phyloP scores from a whole-genome alignment of 2,329 filamentous ascomycete species.

The Exophiala viscosa region DNA sequence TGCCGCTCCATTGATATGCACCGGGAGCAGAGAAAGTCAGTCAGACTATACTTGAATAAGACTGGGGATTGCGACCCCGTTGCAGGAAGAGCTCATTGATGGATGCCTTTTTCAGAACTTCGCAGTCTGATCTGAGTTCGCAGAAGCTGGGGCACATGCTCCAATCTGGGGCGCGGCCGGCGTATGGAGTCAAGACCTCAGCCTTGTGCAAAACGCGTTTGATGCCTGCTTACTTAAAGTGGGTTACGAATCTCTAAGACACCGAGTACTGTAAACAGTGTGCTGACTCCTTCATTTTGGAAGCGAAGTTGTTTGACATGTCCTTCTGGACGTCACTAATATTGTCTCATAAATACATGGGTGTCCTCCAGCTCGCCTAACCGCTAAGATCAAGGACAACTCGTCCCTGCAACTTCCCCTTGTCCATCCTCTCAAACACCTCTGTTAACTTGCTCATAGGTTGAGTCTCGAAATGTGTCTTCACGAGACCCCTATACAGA shows the following conservation, averaged over 20 bases:
- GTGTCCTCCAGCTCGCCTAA: constrained; percentile 1
- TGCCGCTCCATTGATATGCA: not conserved
- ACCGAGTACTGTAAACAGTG: no score
- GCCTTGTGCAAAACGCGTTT: no score
- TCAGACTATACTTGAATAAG: not conserved
- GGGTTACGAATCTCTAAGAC: no score
- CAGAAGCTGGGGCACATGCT: no score
- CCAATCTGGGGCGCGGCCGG: no score
- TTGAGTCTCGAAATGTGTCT: constrained; percentile 43
- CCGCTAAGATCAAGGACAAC: constrained; percentile 45
- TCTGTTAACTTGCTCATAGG: constrained; percentile 47
- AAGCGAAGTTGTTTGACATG: not conserved
- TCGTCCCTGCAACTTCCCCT: constrained; percentile 44
- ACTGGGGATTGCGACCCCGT: no score
- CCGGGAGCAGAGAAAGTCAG: not conserved
- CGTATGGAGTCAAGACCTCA: no score
- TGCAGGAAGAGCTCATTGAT: no score
- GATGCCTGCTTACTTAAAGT: no score
- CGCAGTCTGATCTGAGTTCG: no score
- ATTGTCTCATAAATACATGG: not conserved
- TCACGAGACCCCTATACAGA: constrained; percentile 42
- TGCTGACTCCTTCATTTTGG: not conserved
- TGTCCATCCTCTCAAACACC: constrained; percentile 45
- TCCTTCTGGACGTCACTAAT: not conserved
- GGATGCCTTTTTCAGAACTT: no score